Conservation (phyloP, 305 asterid species). For the Withania somnifera region DNA sequence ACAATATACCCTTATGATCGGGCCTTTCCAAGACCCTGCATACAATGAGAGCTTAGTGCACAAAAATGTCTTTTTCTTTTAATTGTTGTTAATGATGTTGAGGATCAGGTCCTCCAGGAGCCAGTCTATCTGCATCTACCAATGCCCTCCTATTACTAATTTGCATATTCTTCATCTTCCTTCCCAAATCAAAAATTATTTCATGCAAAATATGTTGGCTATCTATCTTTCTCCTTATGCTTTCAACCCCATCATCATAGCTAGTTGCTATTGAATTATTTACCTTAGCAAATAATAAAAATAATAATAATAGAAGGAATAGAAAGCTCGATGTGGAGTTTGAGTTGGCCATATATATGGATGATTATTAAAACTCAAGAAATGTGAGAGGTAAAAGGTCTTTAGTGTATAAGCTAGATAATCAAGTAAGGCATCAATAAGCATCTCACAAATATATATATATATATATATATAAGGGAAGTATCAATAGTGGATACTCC, state of each 20-base stretch:
- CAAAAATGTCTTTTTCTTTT: too few relatives aligned
- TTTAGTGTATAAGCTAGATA: not conserved
- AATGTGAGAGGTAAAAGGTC: not conserved
- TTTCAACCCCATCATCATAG: not conserved
- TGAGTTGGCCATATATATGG: conserved; percentile 14
- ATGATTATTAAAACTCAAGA: not conserved
- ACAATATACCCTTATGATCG: too few relatives aligned
- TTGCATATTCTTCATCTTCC: not conserved
- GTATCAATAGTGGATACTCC: not conserved
- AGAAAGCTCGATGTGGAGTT: not conserved
- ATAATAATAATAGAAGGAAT: conserved; percentile 4
- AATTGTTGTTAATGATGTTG: conserved; percentile 21
- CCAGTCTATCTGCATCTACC: conserved; percentile 20
- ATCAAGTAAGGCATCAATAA: not conserved
- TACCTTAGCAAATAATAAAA: not conserved
- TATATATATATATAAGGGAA: not conserved
- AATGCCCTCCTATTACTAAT: conserved; percentile 7
- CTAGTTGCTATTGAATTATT: not conserved
- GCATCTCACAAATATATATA: not conserved
- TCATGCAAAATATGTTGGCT: conserved; percentile 17
- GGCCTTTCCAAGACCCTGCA: too few relatives aligned
- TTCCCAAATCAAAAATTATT: conserved; percentile 2
- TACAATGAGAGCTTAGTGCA: too few relatives aligned
- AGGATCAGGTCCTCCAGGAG: conserved; percentile 56
- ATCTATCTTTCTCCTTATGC: not conserved